Conservation (phyloP, 176 grass and related monocot genomes). For the Oryza coarctata region DNA sequence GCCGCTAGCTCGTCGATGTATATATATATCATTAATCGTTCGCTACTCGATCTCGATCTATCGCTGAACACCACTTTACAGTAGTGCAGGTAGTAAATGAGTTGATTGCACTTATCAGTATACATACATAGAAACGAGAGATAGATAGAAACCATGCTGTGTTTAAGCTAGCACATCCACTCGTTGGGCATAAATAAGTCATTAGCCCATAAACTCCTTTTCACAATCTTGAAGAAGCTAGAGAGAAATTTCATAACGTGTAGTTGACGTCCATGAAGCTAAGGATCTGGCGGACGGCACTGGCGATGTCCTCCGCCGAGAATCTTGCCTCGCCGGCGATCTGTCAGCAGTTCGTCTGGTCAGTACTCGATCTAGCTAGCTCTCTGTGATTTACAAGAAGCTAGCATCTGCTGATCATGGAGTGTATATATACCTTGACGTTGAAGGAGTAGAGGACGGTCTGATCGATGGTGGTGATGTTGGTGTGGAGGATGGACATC, state of each 20-base stretch:
- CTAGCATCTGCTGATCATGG: background rate
- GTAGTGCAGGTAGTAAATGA: background rate
- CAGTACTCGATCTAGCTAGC: background rate
- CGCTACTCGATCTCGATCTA: background rate
- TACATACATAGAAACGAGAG: conserved; percentile 22
- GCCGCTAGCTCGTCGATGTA: too few species aligned
- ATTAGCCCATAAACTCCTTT: background rate
- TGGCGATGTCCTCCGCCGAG: conserved; percentile 84
- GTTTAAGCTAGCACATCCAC: background rate
- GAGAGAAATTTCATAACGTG: conserved; percentile 27
- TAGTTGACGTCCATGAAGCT: conserved; percentile 85
- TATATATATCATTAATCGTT: too few species aligned
- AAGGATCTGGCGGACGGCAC: conserved; percentile 88
- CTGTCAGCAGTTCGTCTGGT: conserved; percentile 27
- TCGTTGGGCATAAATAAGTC: background rate
- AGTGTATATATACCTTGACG: conserved; percentile 61
- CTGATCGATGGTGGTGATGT: conserved; percentile 98
- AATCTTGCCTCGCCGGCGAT: conserved; percentile 68
- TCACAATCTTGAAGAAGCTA: background rate
- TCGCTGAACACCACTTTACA: background rate
- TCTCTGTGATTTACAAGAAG: too few species aligned
- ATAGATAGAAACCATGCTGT: background rate
- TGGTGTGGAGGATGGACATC: conserved; percentile 85
- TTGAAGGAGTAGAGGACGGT: conserved; percentile 99
- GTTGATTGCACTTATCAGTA: conserved; percentile 4